Conservation (phyloP, 2,329 filamentous ascomycete species). For the Gnomoniopsis sp. region DNA sequence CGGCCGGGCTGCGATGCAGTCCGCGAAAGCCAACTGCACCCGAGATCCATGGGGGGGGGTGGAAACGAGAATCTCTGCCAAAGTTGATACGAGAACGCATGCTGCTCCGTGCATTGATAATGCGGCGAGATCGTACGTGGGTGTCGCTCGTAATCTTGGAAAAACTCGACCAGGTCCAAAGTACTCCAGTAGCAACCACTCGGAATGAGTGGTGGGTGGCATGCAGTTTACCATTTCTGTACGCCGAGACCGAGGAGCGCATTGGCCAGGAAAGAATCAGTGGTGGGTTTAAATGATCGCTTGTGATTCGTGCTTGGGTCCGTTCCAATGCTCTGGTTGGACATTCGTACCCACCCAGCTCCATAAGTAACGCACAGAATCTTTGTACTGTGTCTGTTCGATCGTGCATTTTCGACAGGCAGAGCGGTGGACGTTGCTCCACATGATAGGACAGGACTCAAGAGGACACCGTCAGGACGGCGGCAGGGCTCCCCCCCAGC, state of each 20-base stretch:
- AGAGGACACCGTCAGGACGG: conserved; percentile 4
- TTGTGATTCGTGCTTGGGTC: conserved; percentile 11
- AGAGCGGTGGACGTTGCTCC: conserved; percentile 11
- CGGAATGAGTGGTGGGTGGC: conserved; percentile 5
- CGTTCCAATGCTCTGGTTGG: conserved; percentile 14
- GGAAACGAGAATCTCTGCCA: conserved; percentile 12
- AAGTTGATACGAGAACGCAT: conserved; percentile 14
- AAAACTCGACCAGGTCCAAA: conserved; percentile 4
- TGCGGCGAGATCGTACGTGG: conserved; percentile 15
- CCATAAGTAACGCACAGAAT: conserved; percentile 11
- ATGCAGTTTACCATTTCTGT: conserved; percentile 1
- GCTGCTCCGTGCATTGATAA: conserved; percentile 18
- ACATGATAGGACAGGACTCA: conserved; percentile 20
- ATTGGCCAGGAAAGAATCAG: conserved; percentile 1
- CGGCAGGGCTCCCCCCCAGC: neutral
- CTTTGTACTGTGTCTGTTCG: conserved; percentile 10
- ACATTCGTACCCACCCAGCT: neutral
- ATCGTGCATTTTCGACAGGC: conserved; percentile 20
- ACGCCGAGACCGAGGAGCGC: conserved; percentile 10
- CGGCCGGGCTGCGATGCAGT: conserved; percentile 2
- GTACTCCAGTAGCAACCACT: conserved; percentile 3
- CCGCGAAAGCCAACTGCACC: neutral
- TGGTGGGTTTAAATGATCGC: conserved; percentile 11
- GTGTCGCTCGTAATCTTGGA: conserved; percentile 20
- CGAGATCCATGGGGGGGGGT: neutral